phyloP scores from a whole-genome alignment of 768 basidiomycete species.

The Termitomyces eurrhizus region DNA sequence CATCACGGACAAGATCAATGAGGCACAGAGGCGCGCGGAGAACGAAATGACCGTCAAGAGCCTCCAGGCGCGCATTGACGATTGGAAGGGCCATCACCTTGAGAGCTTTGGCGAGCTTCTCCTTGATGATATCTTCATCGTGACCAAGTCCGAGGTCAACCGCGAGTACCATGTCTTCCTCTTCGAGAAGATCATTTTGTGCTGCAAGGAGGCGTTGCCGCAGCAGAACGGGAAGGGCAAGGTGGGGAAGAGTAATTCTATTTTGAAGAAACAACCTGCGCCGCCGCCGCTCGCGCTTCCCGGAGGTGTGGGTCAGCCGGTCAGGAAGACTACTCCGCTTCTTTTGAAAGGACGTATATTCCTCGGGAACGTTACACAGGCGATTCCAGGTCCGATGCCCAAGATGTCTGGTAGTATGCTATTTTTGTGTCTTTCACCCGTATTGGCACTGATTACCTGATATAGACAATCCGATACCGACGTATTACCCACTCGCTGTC shows the following conservation, averaged over 20 bases:
- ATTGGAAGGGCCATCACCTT: constrained; percentile 98
- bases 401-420: constrained; percentile 49
- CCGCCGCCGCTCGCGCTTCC: constrained; percentile 45
- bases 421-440: background rate
- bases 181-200: constrained; percentile 98
- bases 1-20: constrained; percentile 94
- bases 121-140: constrained; percentile 92
- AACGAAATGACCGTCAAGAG: constrained; percentile 89
- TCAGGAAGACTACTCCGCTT: constrained; percentile 77
- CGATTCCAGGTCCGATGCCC: constrained; percentile 56
- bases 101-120: constrained; percentile 92
- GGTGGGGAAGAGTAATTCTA: constrained; percentile 78
- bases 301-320: constrained; percentile 49
- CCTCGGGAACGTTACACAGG: constrained; percentile 90
- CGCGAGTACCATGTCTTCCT: constrained; percentile 98
- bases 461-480: constrained; percentile 45
- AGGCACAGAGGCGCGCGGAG: constrained; percentile 87
- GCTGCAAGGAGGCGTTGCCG: constrained; percentile 87
- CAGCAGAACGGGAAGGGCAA: constrained; percentile 62
- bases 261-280: constrained; percentile 77
- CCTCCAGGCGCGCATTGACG: constrained; percentile 83
- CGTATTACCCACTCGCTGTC: constrained; percentile 78
- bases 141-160: constrained; percentile 94
- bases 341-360: constrained; percentile 96
- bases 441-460: background rate